Percentiles rank a stretch among this genome's conserved stretches.
phyloP scores from a whole-genome alignment of 192 early-diverging fungal genomes.

The Entomortierella parvispora region DNA sequence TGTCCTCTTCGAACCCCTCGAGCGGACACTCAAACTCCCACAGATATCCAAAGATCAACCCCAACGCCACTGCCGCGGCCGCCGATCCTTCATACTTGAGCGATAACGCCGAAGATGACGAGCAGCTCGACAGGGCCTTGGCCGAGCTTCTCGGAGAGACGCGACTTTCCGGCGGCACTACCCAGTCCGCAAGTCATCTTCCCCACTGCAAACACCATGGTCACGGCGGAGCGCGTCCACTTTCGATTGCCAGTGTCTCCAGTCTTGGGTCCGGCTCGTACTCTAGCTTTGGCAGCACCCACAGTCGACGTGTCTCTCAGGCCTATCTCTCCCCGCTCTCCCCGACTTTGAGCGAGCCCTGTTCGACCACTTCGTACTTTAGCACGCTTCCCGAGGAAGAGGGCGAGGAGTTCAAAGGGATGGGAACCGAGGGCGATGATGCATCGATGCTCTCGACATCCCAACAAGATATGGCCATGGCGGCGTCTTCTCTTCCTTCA shows the following conservation, averaged over 20 bases:
- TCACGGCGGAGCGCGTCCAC: constrained; percentile 15
- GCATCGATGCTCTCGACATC: too few relatives aligned
- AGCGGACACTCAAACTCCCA: neutral
- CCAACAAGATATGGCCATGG: constrained; percentile 9
- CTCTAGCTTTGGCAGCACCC: constrained; percentile 21
- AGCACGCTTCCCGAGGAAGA: constrained; percentile 14
- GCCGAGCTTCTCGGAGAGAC: constrained; percentile 38
- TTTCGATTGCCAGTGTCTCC: constrained; percentile 39
- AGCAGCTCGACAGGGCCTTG: constrained; percentile 28
- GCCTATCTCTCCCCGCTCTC: constrained; percentile 44
- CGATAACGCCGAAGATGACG: constrained; percentile 24
- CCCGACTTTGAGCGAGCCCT: constrained; percentile 27
- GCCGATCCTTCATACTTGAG: neutral
- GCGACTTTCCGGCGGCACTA: neutral
- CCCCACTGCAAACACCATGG: constrained; percentile 7
- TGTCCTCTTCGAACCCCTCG: constrained; percentile 13
- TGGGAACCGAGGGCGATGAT: neutral
- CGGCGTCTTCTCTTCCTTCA: neutral
- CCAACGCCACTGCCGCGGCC: constrained; percentile 17
- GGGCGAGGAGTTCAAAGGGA: neutral
- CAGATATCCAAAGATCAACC: constrained; percentile 45
- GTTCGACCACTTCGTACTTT: constrained; percentile 19
- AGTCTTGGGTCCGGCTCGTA: constrained; percentile 34
- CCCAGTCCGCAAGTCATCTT: neutral
- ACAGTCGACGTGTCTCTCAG: constrained; percentile 41